phyloP scores from a whole-genome alignment of 768 basidiomycete genomes.

The Lactarius psammicola region DNA sequence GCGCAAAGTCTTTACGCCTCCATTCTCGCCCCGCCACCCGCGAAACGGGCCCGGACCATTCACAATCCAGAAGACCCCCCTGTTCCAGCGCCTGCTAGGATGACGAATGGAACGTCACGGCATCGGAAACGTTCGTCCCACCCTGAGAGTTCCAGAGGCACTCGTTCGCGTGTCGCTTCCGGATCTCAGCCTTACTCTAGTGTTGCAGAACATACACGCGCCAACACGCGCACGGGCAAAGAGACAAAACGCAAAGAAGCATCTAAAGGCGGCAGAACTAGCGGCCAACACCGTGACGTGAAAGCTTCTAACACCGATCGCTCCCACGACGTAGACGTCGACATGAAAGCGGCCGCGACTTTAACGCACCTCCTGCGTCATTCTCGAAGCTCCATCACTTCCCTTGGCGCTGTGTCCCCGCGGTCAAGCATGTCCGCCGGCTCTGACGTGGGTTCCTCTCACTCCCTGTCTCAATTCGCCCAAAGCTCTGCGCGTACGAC shows the following conservation, averaged over 20 bases:
- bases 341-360: constrained; percentile 82
- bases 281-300: constrained; percentile 7
- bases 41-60: constrained; percentile 76
- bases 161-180: constrained; percentile 15
- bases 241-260: constrained; percentile 17
- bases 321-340: constrained; percentile 57
- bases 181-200: constrained; percentile 24
- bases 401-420: constrained; percentile 59
- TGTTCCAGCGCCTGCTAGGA: constrained; percentile 48
- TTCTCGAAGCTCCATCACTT: constrained; percentile 56
- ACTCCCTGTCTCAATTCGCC: constrained; percentile 61
- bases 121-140: constrained; percentile 30
- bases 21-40: constrained; percentile 72
- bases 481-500: constrained; percentile 64
- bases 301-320: constrained; percentile 25
- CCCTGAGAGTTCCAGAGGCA: constrained; percentile 23
- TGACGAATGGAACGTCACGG: constrained; percentile 30
- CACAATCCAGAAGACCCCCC: constrained; percentile 72
- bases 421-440: constrained; percentile 68
- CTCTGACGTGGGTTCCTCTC: constrained; percentile 61
- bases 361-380: constrained; percentile 69
- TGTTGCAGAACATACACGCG: constrained; percentile 29
- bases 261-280: constrained; percentile 11
- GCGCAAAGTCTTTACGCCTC: constrained; percentile 67
- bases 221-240: constrained; percentile 23